Evolutionary conservation across 2,329 filamentous ascomycete species (phyloP).

Genomic region (Ophiostoma sp.): DNA sequence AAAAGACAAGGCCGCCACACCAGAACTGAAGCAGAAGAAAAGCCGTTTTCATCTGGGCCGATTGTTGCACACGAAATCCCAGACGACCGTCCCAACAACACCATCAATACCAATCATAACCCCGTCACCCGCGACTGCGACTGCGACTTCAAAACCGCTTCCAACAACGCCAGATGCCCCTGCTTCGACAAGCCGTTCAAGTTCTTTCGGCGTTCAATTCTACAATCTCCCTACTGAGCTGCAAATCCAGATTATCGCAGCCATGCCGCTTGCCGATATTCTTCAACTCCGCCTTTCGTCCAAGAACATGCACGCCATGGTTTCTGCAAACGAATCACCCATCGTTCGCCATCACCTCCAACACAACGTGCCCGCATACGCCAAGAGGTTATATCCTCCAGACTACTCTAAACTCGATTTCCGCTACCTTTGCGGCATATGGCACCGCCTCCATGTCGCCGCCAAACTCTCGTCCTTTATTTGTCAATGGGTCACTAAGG

Average conservation of each 20-base stretch:
- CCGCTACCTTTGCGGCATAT: constrained; percentile 63
- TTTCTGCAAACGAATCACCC: constrained; percentile 60
- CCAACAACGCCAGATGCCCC: not conserved
- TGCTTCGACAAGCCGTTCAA: not conserved
- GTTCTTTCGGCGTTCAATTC: constrained; percentile 57
- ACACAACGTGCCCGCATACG: constrained; percentile 61
- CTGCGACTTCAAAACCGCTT: not conserved
- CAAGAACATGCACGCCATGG: constrained; percentile 58
- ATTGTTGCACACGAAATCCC: constrained; percentile 28
- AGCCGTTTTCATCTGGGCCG: constrained; percentile 31
- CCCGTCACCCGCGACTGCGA: not conserved
- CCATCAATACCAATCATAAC: not conserved
- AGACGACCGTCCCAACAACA: not conserved
- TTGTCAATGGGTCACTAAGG: constrained; percentile 64
- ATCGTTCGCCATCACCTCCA: constrained; percentile 63
- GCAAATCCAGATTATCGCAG: constrained; percentile 62
- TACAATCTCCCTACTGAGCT: constrained; percentile 60
- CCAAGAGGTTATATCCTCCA: constrained; percentile 60
- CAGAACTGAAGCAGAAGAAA: constrained; percentile 45
- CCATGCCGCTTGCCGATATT: constrained; percentile 60
- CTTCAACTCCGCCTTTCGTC: constrained; percentile 60
- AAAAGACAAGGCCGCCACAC: constrained; percentile 29
- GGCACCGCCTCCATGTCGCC: constrained; percentile 65
- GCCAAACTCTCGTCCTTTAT: constrained; percentile 63
- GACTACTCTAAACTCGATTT: constrained; percentile 53